A percentile compares a stretch with the other conserved stretches of the same genome.
These are phyloP conservation scores for Lasiodiplodia theobromae DNA, from an alignment of 2,329 filamentous ascomycete species.

Conservation along the genomic window DNA sequence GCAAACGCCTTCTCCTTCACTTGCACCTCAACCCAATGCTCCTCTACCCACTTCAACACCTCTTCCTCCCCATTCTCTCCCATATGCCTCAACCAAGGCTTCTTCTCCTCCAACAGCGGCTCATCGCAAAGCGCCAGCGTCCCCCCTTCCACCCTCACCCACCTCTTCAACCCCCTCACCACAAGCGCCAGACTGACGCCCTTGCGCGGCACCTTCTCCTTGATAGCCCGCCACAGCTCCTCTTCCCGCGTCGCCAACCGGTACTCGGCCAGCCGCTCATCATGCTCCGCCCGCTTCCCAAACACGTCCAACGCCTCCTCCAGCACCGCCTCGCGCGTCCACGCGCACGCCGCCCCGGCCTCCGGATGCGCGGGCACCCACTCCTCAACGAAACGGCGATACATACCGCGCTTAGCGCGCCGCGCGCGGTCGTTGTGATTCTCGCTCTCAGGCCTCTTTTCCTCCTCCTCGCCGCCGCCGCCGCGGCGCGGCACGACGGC, in stretches of 20 bases:
- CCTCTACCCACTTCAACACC: constrained; percentile 40
- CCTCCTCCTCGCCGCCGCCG: too few species aligned
- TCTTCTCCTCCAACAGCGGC: constrained; percentile 31
- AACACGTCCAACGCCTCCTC: constrained; percentile 64
- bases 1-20: constrained; percentile 38
- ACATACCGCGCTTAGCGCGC: constrained; percentile 63
- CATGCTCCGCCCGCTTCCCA: constrained; percentile 54
- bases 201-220: constrained; percentile 43
- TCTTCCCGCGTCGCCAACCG: constrained; percentile 49
- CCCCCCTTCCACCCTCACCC: constrained; percentile 42
- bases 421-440: constrained; percentile 64
- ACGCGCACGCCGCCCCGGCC: constrained; percentile 38
- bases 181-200: constrained; percentile 37
- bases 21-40: constrained; percentile 43
- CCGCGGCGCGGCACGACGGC: constrained; percentile 39
- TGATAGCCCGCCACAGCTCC: constrained; percentile 55
- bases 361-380: constrained; percentile 64
- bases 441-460: constrained; percentile 40
- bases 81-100: constrained; percentile 35
- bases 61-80: constrained; percentile 28
- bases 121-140: constrained; percentile 34
- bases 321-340: constrained; percentile 55
- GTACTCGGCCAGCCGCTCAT: constrained; percentile 46
- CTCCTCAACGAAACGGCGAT: constrained; percentile 66
- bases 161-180: constrained; percentile 43